Conservation (phyloP, 805 yeast genomes). For the Lachancea mirantina region DNA sequence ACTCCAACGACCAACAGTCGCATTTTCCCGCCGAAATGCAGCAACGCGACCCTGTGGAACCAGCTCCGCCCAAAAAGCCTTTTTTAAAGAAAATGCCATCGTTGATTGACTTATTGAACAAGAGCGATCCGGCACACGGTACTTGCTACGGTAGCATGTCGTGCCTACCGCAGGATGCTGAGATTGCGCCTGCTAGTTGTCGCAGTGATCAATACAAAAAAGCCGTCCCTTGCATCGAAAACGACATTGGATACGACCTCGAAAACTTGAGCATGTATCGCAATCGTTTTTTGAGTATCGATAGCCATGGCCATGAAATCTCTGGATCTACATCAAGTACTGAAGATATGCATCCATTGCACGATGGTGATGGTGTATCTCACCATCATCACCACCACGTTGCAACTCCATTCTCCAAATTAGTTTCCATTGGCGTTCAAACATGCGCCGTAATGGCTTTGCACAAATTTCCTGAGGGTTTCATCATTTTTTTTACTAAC, state of each 20-base stretch:
- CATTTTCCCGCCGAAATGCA: not conserved
- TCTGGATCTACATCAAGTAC: constrained; percentile 14
- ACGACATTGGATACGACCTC: constrained; percentile 31
- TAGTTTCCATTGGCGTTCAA: constrained; percentile 85
- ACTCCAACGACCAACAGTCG: not conserved
- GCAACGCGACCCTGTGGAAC: not conserved
- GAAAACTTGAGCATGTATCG: constrained; percentile 30
- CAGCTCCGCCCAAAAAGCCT: constrained; percentile 1
- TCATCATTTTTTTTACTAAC: constrained; percentile 71
- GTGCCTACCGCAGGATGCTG: constrained; percentile 14
- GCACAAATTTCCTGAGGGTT: constrained; percentile 94
- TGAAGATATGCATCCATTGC: constrained; percentile 4
- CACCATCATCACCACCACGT: constrained; percentile 72
- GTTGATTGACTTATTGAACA: constrained; percentile 13
- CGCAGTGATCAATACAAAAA: constrained; percentile 1
- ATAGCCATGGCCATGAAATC: constrained; percentile 8
- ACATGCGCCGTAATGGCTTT: constrained; percentile 80
- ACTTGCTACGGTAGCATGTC: constrained; percentile 10
- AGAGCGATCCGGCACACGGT: constrained; percentile 8
- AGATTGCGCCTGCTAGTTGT: constrained; percentile 2
- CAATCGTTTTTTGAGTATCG: constrained; percentile 21
- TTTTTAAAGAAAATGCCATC: constrained; percentile 10
- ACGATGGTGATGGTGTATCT: constrained; percentile 27
- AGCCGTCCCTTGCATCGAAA: constrained; percentile 26
- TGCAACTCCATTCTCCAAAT: constrained; percentile 65